Conservation (phyloP, 129 eudicot species). For the Helichrysum umbraculigerum region DNA sequence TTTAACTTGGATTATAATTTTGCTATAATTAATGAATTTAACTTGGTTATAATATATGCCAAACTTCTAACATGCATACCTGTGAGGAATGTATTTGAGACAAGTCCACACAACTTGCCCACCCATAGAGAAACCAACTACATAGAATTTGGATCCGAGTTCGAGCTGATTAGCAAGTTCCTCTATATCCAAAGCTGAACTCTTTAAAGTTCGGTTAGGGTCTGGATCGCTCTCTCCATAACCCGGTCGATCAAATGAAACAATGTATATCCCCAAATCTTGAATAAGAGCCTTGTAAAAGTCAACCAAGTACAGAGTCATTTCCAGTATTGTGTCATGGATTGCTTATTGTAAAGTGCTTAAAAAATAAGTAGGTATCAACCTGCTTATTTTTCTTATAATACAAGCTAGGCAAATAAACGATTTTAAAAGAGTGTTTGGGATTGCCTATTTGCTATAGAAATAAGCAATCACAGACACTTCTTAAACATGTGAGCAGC, state of each 20-base stretch:
- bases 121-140: conserved; percentile 68
- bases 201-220: conserved; percentile 52
- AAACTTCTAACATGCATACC: background rate
- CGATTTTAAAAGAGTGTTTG: background rate
- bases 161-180: conserved; percentile 70
- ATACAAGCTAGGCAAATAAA: background rate
- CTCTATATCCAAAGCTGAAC: conserved; percentile 58
- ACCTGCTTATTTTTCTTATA: no score
- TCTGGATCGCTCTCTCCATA: conserved; percentile 84
- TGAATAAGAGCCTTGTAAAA: conserved; percentile 47
- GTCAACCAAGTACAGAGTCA: background rate
- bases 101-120: conserved; percentile 57
- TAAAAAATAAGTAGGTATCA: no score
- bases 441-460: background rate
- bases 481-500: background rate
- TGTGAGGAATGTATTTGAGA: conserved; percentile 76
- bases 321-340: background rate
- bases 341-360: background rate
- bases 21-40: background rate
- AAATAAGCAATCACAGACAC: background rate
- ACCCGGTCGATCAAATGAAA: conserved; percentile 70
- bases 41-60: background rate
- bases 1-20: background rate
- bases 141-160: conserved; percentile 65
- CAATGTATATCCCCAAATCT: conserved; percentile 57